phyloP scores from a whole-genome alignment of 371 early-diverging fungal genomes.

The Actinomucor elegans region DNA sequence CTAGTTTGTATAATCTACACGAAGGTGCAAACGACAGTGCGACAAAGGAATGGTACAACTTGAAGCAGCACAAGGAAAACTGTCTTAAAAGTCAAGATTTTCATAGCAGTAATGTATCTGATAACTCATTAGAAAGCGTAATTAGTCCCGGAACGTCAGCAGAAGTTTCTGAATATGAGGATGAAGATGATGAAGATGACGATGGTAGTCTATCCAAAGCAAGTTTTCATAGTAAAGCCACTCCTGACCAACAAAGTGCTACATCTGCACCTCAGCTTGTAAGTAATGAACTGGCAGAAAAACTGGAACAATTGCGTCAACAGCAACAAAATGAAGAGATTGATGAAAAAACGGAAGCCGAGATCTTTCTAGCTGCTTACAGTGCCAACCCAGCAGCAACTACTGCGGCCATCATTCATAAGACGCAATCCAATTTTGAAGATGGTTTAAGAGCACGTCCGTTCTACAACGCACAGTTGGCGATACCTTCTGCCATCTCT shows the following conservation, averaged over 20 bases:
- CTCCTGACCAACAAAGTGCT: not conserved
- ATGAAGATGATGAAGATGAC: slow-evolving; percentile 17
- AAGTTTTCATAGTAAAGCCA: not conserved
- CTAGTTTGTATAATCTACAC: not conserved
- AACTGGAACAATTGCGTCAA: slow-evolving; percentile 26
- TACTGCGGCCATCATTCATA: not conserved
- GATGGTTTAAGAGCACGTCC: slow-evolving; percentile 3
- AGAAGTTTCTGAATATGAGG: slow-evolving; percentile 6
- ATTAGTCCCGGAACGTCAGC: slow-evolving; percentile 42
- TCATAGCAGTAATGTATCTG: slow-evolving; percentile 21
- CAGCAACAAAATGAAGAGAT: slow-evolving; percentile 31
- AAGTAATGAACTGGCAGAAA: slow-evolving; percentile 10
- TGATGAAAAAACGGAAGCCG: slow-evolving; percentile 29
- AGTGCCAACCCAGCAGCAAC: not conserved
- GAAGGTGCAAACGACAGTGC: not conserved
- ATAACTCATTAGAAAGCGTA: slow-evolving; percentile 40
- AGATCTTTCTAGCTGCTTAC: slow-evolving; percentile 21
- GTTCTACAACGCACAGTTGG: slow-evolving; percentile 23
- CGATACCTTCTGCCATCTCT: slow-evolving; percentile 9
- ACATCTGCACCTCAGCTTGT: not conserved
- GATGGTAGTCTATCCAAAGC: not conserved
- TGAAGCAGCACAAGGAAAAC: not conserved
- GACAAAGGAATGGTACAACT: slow-evolving; percentile 3
- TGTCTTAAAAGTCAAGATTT: slow-evolving; percentile 4
- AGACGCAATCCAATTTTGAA: not conserved